These are phyloP conservation scores for Coniochaeta hoffmannii DNA, from an alignment of 2,329 filamentous ascomycete genomes.

Conservation along the genomic window DNA sequence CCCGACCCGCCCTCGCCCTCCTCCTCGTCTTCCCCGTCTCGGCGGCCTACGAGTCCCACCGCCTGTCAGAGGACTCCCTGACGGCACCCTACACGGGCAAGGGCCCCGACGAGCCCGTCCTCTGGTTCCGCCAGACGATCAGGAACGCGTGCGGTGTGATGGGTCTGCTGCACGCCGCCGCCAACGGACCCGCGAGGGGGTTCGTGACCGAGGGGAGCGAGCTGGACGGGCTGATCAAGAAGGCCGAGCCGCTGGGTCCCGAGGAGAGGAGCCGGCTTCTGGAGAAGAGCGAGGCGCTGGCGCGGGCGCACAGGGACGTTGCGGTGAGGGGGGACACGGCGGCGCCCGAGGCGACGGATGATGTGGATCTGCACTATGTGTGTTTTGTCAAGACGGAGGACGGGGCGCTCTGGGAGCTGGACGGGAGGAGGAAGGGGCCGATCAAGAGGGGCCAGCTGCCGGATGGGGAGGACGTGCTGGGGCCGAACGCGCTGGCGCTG, in stretches of 20 bases:
- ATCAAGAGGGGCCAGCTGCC: slow-evolving; percentile 47
- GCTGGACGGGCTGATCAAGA: slow-evolving; percentile 57
- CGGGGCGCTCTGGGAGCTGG: slow-evolving; percentile 55
- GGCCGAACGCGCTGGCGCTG: slow-evolving; percentile 64
- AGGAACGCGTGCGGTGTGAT: slow-evolving; percentile 89
- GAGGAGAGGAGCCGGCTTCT: slow-evolving; percentile 62
- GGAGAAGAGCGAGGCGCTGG: slow-evolving; percentile 68
- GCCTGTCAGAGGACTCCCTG: slow-evolving; percentile 63
- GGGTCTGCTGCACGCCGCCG: slow-evolving; percentile 73
- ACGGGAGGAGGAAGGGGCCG: slow-evolving; percentile 51
- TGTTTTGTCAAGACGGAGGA: slow-evolving; percentile 76
- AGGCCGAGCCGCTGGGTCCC: slow-evolving; percentile 65
- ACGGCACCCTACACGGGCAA: slow-evolving; percentile 57
- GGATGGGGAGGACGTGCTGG: slow-evolving; percentile 62
- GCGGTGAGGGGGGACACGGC: slow-evolving; percentile 70
- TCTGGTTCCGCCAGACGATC: slow-evolving; percentile 96
- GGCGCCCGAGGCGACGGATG: slow-evolving; percentile 70
- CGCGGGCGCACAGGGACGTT: slow-evolving; percentile 69
- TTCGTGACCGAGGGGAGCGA: slow-evolving; percentile 47
- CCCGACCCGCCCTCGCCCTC: slow-evolving; percentile 79
- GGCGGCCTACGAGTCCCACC: slow-evolving; percentile 68
- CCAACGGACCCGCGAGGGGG: slow-evolving; percentile 63
- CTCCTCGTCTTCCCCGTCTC: slow-evolving; percentile 89
- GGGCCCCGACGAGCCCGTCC: slow-evolving; percentile 64
- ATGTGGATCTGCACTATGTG: slow-evolving; percentile 91